Evolutionary conservation across 352 stramenopile species (phyloP), one percentile per base, ranked within the genome.

Genomic region (Phytopythium chamaehyphon): DNA sequence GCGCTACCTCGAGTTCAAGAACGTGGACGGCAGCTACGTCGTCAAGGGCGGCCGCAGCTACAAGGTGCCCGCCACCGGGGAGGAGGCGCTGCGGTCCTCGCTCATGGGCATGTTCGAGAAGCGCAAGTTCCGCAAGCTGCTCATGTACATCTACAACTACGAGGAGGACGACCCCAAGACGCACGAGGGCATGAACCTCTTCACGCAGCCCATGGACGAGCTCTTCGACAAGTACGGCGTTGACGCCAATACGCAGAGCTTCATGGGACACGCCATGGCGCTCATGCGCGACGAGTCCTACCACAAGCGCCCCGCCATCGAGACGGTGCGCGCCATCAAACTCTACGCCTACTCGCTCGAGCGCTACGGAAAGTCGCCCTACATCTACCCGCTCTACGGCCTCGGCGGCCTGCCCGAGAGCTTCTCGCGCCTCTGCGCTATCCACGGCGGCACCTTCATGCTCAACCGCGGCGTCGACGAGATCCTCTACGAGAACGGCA

Each of bases 71-170:
- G 96, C 97, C 15, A 99, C 97, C 31, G 88, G 90, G 19, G 83
- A 98, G 53, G 98, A 99, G 65, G 98, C 97, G 31, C 78, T 99
- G 38, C 83, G 79, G 50, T 96, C 92, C 55, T 95, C 93, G 49
- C 82, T 99, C 42, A 98, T 99, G 92, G 95, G 95, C 40, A 96
- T 99, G 54, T 99, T 99, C 61, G 96, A 99, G 78, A 99, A 99
- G 77, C 91, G 96, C 66, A 96, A 97, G 62, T 99, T 99, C 71
- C 95, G 96, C 57, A 98, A 96, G 50, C 98, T 99, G 67, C 79
- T 99, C 53, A 92, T 98, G 66, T 99, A 94, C 76, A 86, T 99
- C 24, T 94, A 98, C 77, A 89, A 96, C 62, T 99, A 98, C 72
- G 85, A 98, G 45, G 79, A 94, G 52, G 83, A 95, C 26, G 90